These are phyloP conservation scores for Solanum etuberosum DNA, from an alignment of 257 asterid species.

Conservation along the genomic window DNA sequence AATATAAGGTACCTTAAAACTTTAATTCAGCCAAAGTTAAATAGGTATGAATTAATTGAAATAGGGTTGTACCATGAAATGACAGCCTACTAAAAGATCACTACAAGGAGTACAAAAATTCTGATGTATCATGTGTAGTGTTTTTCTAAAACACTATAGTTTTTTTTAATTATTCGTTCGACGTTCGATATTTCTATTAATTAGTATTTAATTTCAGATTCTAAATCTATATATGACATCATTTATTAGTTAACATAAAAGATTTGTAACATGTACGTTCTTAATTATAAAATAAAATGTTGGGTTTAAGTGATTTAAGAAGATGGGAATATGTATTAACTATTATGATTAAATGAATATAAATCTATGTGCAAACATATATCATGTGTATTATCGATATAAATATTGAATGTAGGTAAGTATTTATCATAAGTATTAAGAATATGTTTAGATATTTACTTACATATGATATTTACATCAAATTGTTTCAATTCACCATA, in stretches of 20 bases:
- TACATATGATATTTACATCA: too few species aligned
- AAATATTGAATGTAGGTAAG: too few species aligned
- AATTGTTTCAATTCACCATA: too few species aligned
- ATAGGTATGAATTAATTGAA: neutral
- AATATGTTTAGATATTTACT: too few species aligned
- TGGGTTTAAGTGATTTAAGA: too few species aligned
- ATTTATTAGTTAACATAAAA: neutral
- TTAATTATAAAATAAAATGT: neutral
- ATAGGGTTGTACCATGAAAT: neutral
- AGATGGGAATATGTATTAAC: neutral
- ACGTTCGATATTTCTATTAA: neutral
- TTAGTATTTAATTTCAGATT: neutral
- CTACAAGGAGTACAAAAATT: neutral
- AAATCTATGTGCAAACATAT: neutral
- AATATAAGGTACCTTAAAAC: neutral
- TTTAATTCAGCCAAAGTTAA: neutral
- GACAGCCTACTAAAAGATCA: neutral
- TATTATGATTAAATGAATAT: too few species aligned
- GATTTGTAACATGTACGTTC: neutral
- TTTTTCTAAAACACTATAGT: too few species aligned
- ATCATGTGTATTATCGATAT: neutral
- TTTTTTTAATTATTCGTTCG: neutral
- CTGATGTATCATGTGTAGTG: neutral
- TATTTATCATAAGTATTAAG: neutral
- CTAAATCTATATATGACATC: neutral